Conservation (phyloP, 2,329 filamentous ascomycete genomes). For the Diplocarpon mali region DNA sequence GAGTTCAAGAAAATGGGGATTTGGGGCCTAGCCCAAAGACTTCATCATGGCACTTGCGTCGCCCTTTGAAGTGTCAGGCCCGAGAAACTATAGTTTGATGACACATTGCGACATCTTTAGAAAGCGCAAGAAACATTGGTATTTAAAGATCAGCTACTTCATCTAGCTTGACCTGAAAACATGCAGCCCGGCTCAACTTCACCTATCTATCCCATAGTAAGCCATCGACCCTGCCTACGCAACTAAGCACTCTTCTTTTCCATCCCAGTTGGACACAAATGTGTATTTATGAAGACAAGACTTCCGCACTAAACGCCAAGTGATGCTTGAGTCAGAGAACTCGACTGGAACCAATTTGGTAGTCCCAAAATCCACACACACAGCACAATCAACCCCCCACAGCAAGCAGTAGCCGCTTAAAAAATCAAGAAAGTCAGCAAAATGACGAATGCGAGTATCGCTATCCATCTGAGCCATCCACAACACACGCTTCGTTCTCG, state of each 20-base stretch:
- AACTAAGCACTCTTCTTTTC: not conserved
- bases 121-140: not conserved
- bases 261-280: no score
- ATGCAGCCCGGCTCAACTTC: not conserved
- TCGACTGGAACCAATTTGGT: not conserved
- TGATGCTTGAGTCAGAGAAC: not conserved
- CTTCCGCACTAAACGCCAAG: not conserved
- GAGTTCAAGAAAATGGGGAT: no score
- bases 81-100: no score
- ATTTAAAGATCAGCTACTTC: not conserved
- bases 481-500: not conserved
- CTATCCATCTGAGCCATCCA: conserved; percentile 3
- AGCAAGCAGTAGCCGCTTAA: not conserved
- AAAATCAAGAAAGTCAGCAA: not conserved
- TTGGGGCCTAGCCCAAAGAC: no score
- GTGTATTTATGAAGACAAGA: no score
- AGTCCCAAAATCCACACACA: not conserved
- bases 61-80: no score
- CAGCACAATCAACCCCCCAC: not conserved
- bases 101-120: no score
- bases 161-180: not conserved
- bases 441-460: conserved; percentile 3
- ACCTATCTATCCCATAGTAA: not conserved
- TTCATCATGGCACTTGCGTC: no score
- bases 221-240: not conserved